Percentiles rank a stretch among this genome's conserved stretches.
phyloP scores from a whole-genome alignment of 2,329 filamentous ascomycete genomes.

The Aspergillus sergii region DNA sequence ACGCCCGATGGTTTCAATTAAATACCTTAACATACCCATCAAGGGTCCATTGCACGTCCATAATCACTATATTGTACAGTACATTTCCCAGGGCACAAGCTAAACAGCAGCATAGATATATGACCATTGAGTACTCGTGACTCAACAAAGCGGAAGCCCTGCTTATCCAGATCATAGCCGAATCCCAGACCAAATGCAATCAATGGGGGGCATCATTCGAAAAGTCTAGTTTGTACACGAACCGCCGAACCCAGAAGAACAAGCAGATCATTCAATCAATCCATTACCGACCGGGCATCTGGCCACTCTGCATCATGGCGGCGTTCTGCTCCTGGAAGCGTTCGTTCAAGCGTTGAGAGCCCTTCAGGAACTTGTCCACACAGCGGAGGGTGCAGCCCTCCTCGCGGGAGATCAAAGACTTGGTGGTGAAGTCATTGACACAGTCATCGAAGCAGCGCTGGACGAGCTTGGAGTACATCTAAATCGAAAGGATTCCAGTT shows the following conservation, averaged over 20 bases:
- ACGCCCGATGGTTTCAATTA: not conserved
- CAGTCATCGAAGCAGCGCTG: slow-evolving; percentile 88
- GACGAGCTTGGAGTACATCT: slow-evolving; percentile 67
- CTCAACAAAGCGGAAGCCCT: not conserved
- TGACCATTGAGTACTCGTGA: not conserved
- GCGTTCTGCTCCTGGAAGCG: slow-evolving; percentile 80
- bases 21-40: not conserved
- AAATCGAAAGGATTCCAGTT: slow-evolving; percentile 1
- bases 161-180: not conserved
- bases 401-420: slow-evolving; percentile 85
- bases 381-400: slow-evolving; percentile 91
- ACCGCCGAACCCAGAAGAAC: slow-evolving; percentile 10
- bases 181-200: slow-evolving; percentile 1
- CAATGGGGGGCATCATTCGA: slow-evolving; percentile 21
- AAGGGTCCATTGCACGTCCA: slow-evolving; percentile 3
- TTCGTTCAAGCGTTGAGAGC: slow-evolving; percentile 84
- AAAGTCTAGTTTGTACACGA: slow-evolving; percentile 24
- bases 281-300: slow-evolving; percentile 47
- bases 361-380: slow-evolving; percentile 94
- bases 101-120: not conserved
- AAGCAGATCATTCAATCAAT: slow-evolving; percentile 12
- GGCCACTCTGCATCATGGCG: slow-evolving; percentile 65
- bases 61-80: slow-evolving; percentile 2
- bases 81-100: not conserved
- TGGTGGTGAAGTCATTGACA: slow-evolving; percentile 98